phyloP scores from a whole-genome alignment of 768 basidiomycete species.

The Mrakia frigida region DNA sequence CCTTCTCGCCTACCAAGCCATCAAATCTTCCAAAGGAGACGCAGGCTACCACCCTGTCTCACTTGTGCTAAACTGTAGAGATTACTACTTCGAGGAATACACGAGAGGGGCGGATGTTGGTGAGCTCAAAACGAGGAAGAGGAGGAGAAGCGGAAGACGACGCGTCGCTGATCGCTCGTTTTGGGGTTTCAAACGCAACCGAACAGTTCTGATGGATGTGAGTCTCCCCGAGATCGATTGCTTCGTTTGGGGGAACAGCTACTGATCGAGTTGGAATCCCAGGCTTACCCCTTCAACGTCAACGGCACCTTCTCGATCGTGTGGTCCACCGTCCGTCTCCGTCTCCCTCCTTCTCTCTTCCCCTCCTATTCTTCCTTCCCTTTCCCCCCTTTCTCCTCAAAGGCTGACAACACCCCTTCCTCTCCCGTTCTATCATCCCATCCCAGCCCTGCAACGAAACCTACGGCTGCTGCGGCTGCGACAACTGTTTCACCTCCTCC shows the following conservation, averaged over 20 bases:
- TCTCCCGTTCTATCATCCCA: no score
- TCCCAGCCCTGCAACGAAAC: slow-evolving; percentile 41
- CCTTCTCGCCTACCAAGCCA: slow-evolving; percentile 48
- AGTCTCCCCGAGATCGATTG: not conserved
- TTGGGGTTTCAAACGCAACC: no score
- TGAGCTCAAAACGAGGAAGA: not conserved
- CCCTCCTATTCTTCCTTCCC: not conserved
- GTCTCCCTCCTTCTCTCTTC: not conserved
- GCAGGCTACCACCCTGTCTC: slow-evolving; percentile 55
- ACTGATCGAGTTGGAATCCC: slow-evolving; percentile 1
- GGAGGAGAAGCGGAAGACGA: slow-evolving; percentile 56
- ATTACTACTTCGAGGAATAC: slow-evolving; percentile 61
- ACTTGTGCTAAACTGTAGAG: slow-evolving; percentile 58
- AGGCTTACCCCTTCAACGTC: slow-evolving; percentile 39
- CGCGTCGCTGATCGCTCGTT: not conserved
- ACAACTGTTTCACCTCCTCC: slow-evolving; percentile 16
- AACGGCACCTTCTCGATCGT: slow-evolving; percentile 36
- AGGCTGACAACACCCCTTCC: no score
- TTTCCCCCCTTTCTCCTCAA: not conserved
- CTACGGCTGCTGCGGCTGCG: slow-evolving; percentile 68
- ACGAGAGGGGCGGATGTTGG: slow-evolving; percentile 60
- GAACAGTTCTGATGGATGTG: slow-evolving; percentile 7
- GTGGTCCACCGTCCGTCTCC: slow-evolving; percentile 34
- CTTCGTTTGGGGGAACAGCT: no score
- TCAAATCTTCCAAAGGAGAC: slow-evolving; percentile 49